Base-by-base conservation (phyloP, 768 basidiomycete species). In the Amanita exitialis region DNA sequence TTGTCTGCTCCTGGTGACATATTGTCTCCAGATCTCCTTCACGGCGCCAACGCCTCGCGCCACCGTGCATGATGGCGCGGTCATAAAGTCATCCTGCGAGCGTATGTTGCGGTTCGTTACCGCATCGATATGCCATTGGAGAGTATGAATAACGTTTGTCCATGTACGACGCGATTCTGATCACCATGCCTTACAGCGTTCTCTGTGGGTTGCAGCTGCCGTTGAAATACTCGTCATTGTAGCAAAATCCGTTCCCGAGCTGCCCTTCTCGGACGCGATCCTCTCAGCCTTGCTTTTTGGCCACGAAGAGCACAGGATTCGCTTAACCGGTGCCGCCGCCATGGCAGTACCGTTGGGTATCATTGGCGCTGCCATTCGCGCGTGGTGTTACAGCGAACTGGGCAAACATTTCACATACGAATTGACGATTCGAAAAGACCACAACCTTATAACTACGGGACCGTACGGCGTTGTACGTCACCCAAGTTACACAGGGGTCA, bases 361-460 rank as follows among this genome's bases (percentile, higher is more conserved):
- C 9, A 16, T 35, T n/a, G 56, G 52, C 3, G 20, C 51, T 2
- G 15, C 39, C 6, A 42, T 57, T 18, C 58, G 53, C 34, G 8
- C 4, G 3, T 18, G 41, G 20, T 57, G 59, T 41, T 59, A 54
- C 45, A 34, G 20, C 12, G 44, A 37, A n/a, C 39, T 54, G 3
- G 56, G 51, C 3, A 38, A 42, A 25, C 48, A 41, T 30, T 62
- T 54, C 54, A 56, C 51, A 20, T 58, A 69, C 52, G 62, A 72
- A 51, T 58, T 71, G 32, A 63, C 62, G n/a, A 62, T 73, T 46
- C 63, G 58, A 21, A 58, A 60, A 38, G 53, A 60, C 35, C 65
- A 66, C 47, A 42, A 51, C 12, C 59, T 66, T 4, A 46, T 66
- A 39, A 64, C 62, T 2, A 48, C 44, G 1, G 62, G 64, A 4